phyloP scores from a whole-genome alignment of 148 eudicot species.

The Rhododendron vialii region DNA sequence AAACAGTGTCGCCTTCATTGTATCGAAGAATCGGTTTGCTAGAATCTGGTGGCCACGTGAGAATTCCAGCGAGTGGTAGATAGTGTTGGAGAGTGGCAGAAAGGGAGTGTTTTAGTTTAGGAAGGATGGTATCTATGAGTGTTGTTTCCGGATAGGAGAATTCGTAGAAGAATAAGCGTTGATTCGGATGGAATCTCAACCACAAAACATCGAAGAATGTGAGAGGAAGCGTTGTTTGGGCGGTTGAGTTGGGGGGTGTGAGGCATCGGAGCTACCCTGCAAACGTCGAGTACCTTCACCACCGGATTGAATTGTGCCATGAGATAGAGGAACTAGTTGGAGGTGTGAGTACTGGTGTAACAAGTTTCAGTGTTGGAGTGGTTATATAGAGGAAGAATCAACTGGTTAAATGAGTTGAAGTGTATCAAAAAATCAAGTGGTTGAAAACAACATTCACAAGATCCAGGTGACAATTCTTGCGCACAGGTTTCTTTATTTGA shows the following conservation, averaged over 20 bases:
- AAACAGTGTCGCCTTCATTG: not conserved
- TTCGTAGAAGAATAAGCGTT: not conserved
- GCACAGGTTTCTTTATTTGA: no score
- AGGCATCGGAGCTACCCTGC: not conserved
- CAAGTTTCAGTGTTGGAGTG: no score
- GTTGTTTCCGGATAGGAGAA: not conserved
- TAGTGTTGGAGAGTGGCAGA: constrained; percentile 8
- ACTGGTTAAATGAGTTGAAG: no score
- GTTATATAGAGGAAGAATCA: no score
- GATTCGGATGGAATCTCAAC: no score
- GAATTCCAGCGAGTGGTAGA: constrained; percentile 1
- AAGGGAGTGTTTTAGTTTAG: constrained; percentile 7
- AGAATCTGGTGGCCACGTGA: constrained; percentile 2
- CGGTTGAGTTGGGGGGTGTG: not conserved
- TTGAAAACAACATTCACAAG: no score
- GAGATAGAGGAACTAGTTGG: not conserved
- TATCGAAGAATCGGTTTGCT: not conserved
- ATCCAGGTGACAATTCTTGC: no score
- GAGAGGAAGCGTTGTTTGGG: constrained; percentile 6
- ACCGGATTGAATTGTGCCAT: not conserved
- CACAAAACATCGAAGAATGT: no score
- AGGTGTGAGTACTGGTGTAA: no score
- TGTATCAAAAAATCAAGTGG: no score
- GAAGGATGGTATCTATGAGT: not conserved
- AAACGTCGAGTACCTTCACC: not conserved